A percentile compares a stretch with the other conserved stretches of the same genome.
Evolutionary conservation across 2,329 filamentous ascomycete genomes (phyloP).

Genomic region (Cladophialophora carrionii): DNA sequence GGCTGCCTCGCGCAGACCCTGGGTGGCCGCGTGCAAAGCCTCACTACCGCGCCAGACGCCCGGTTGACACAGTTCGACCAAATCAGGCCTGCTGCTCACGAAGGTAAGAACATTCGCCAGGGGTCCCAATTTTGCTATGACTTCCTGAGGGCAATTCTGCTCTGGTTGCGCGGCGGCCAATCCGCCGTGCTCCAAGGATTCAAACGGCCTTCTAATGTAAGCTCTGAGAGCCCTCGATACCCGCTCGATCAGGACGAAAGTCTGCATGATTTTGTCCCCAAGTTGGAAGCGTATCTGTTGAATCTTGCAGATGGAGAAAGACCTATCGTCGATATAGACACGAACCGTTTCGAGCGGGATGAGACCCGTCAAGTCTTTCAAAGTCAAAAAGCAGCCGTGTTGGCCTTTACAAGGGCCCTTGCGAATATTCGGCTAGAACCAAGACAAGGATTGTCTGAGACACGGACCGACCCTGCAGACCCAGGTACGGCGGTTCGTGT

Average conservation of each 20-base stretch:
- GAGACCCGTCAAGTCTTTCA: constrained; percentile 56
- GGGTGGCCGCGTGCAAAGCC: constrained; percentile 57
- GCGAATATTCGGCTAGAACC: constrained; percentile 54
- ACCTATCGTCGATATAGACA: constrained; percentile 60
- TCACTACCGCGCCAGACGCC: constrained; percentile 45
- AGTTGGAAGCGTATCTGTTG: constrained; percentile 64
- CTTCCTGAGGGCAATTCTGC: constrained; percentile 64
- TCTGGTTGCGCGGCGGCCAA: constrained; percentile 65
- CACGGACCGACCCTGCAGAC: constrained; percentile 39
- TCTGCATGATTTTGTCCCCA: constrained; percentile 58
- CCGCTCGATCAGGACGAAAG: constrained; percentile 57
- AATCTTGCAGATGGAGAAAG: constrained; percentile 53
- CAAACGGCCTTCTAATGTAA: constrained; percentile 50
- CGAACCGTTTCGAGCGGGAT: constrained; percentile 62
- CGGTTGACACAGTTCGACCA: constrained; percentile 53
- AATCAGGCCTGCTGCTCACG: constrained; percentile 53
- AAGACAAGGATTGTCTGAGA: constrained; percentile 47
- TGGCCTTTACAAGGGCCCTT: constrained; percentile 59
- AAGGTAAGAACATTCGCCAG: constrained; percentile 45
- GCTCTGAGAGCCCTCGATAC: constrained; percentile 50
- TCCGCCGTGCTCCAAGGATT: constrained; percentile 61
- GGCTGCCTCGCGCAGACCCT: constrained; percentile 61
- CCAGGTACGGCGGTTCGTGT: constrained; percentile 34
- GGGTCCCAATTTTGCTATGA: constrained; percentile 63
- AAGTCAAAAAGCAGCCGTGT: constrained; percentile 59